These are phyloP conservation scores for Asterophora parasitica DNA, from an alignment of 768 basidiomycete species.

Conservation along the genomic window DNA sequence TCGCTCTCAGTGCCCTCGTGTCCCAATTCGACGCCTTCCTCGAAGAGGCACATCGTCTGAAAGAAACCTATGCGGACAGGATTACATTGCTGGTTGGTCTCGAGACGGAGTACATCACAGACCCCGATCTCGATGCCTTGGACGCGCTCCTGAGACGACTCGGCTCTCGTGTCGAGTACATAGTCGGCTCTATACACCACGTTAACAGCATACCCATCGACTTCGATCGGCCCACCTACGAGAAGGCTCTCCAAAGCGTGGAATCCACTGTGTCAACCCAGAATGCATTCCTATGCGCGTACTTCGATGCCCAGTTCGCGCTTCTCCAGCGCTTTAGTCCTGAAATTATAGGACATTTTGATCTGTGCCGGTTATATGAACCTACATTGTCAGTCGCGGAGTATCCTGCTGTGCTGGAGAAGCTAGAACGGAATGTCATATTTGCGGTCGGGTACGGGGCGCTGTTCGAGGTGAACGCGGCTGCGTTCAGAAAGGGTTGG, in stretches of 20 bases:
- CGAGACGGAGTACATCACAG: slow-evolving; percentile 88
- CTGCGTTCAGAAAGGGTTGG: slow-evolving; percentile 93
- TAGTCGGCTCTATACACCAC: slow-evolving; percentile 94
- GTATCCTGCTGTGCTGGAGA: slow-evolving; percentile 56
- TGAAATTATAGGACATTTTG: slow-evolving; percentile 90
- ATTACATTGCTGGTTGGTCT: slow-evolving; percentile 84
- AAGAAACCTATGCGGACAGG: slow-evolving; percentile 49
- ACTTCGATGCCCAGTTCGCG: slow-evolving; percentile 83
- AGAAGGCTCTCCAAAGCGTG: slow-evolving; percentile 44
- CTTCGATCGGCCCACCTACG: slow-evolving; percentile 74
- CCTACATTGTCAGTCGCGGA: slow-evolving; percentile 55
- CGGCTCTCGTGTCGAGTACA: slow-evolving; percentile 63
- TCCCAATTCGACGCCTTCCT: slow-evolving; percentile 73
- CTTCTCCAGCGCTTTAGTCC: slow-evolving; percentile 71
- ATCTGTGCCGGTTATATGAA: slow-evolving; percentile 83
- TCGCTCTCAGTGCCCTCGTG: slow-evolving; percentile 41
- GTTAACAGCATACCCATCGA: slow-evolving; percentile 88
- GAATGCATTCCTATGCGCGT: slow-evolving; percentile 53
- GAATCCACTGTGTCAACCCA: slow-evolving; percentile 18
- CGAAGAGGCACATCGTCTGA: slow-evolving; percentile 74
- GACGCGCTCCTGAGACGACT: slow-evolving; percentile 45
- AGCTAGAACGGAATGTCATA: slow-evolving; percentile 69
- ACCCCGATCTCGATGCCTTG: slow-evolving; percentile 57
- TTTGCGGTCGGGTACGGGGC: slow-evolving; percentile 79
- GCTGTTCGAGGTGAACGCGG: slow-evolving; percentile 89